A percentile compares a stretch with the other conserved stretches of the same genome.
These are phyloP conservation scores for Lyophyllum shimeji DNA, from an alignment of 768 basidiomycete species.

Conservation along the genomic window DNA sequence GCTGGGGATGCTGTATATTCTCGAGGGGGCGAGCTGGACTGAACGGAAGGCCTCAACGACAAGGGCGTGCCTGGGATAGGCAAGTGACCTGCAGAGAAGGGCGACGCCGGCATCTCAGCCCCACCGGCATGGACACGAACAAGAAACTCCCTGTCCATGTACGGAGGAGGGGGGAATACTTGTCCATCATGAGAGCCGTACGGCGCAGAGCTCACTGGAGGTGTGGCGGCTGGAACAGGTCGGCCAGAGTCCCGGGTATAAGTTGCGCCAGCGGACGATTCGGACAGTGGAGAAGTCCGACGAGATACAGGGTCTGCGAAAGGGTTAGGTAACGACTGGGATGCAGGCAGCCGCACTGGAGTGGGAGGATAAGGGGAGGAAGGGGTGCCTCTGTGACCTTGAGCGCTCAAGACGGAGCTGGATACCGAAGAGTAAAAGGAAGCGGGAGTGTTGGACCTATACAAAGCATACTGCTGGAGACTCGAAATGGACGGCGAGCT, in stretches of 20 bases:
- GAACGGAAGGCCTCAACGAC: slow-evolving; percentile 5
- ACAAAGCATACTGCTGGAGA: not conserved
- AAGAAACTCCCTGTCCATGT: not conserved
- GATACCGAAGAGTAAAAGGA: slow-evolving; percentile 1
- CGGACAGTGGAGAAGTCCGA: slow-evolving; percentile 10
- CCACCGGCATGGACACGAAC: not conserved
- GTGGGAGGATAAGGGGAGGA: not conserved
- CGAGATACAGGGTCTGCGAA: slow-evolving; percentile 22
- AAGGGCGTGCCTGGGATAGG: slow-evolving; percentile 10
- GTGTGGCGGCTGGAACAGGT: not conserved
- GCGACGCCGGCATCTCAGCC: not conserved
- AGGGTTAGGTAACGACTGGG: slow-evolving; percentile 14
- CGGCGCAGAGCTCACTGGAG: not conserved
- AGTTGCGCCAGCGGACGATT: not conserved
- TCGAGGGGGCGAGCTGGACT: slow-evolving; percentile 3
- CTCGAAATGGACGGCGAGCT: not conserved
- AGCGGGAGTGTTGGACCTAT: slow-evolving; percentile 2
- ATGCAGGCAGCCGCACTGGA: not conserved
- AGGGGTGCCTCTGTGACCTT: not conserved
- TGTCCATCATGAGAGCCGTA: not conserved
- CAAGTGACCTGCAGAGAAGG: not conserved
- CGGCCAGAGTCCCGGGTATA: not conserved
- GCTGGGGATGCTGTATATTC: slow-evolving; percentile 10
- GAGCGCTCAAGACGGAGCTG: not conserved
- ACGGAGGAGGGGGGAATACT: not conserved